Percentiles rank a stretch among this genome's conserved stretches.
phyloP scores from a whole-genome alignment of 768 basidiomycete species.

The Mrakia hoshinonis region DNA sequence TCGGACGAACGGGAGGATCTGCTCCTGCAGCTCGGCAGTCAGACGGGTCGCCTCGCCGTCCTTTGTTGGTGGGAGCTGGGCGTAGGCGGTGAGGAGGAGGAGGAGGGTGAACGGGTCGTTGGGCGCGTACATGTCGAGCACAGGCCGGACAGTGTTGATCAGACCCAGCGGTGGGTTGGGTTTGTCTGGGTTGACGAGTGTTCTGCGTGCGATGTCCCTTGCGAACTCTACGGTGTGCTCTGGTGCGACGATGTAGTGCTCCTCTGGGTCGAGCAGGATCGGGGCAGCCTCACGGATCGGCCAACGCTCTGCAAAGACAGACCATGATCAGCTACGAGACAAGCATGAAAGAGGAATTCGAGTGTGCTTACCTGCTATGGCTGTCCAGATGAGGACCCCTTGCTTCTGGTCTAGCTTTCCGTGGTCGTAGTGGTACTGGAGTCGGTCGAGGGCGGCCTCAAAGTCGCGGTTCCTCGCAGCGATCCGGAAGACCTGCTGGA shows the following conservation, averaged over 20 bases:
- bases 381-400: background rate
- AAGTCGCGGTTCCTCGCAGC: background rate
- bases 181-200: background rate
- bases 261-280: background rate
- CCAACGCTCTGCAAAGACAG: background rate
- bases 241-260: background rate
- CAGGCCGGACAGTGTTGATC: background rate
- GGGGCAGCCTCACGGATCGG: background rate
- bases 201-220: background rate
- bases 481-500: background rate
- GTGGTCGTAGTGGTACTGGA: background rate
- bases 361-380: background rate
- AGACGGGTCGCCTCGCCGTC: background rate
- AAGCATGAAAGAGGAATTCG: background rate
- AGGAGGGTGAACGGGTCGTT: constrained; percentile 8
- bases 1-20: background rate
- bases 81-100: constrained; percentile 8
- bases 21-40: background rate
- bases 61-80: background rate
- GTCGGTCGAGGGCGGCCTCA: background rate
- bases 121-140: background rate
- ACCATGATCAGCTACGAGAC: background rate
- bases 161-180: background rate
- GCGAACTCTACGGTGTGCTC: background rate
- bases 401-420: background rate